phyloP scores from a whole-genome alignment of 129 eudicot genomes.

The Centaurea solstitialis region DNA sequence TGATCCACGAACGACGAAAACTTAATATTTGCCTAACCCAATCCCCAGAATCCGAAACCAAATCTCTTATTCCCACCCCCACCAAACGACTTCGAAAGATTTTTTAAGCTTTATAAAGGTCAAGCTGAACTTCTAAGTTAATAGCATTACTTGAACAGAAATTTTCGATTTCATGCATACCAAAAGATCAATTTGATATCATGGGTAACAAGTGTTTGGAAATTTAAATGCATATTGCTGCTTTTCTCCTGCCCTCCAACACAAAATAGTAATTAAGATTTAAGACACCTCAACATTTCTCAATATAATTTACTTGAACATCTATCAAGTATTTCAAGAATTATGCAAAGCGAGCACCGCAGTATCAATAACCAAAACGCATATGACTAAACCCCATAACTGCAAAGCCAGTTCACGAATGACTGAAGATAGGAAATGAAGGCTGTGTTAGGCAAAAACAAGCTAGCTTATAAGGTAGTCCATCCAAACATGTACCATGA shows the following conservation, averaged over 20 bases:
- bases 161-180: neutral
- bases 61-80: neutral
- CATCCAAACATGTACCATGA: too few species aligned
- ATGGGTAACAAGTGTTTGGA: neutral
- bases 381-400: constrained; percentile 6
- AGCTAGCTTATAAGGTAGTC: too few species aligned
- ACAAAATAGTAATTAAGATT: neutral
- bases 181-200: neutral
- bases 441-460: too few species aligned
- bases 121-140: neutral
- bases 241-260: neutral
- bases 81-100: neutral
- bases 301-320: neutral
- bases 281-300: neutral
- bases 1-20: neutral
- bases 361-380: neutral
- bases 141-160: neutral
- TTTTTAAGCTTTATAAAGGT: neutral
- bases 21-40: neutral
- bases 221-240: neutral
- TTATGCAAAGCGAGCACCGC: neutral
- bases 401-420: neutral
- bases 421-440: neutral
- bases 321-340: neutral
- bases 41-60: neutral